A percentile compares a stretch with the other conserved stretches of the same genome.
Conservation (phyloP, 495 filamentous ascomycete species). For the Cercophora samala region DNA sequence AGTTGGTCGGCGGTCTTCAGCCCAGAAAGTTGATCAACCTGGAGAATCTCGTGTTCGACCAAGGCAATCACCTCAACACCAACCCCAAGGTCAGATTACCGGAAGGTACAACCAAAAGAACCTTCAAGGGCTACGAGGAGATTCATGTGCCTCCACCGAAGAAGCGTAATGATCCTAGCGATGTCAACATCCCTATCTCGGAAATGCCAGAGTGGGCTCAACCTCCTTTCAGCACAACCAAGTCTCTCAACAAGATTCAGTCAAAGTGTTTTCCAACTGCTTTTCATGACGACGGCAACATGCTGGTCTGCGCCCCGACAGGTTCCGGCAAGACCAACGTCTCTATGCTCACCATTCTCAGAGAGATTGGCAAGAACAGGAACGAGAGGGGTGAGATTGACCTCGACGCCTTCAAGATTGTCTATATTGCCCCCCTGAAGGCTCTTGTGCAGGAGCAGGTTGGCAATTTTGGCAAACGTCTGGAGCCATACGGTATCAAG, state of each 20-base stretch:
- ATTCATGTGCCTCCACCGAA: slow-evolving; percentile 94
- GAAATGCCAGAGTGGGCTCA: slow-evolving; percentile 92
- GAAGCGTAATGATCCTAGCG: slow-evolving; percentile 72
- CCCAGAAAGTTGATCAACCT: slow-evolving; percentile 85
- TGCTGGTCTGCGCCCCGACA: slow-evolving; percentile 95
- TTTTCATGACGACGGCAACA: slow-evolving; percentile 92
- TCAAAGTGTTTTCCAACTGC: slow-evolving; percentile 87
- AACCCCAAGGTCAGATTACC: slow-evolving; percentile 94
- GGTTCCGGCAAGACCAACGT: slow-evolving; percentile 99
- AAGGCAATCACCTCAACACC: slow-evolving; percentile 98
- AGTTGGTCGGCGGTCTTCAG: slow-evolving; percentile 79
- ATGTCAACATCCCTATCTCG: slow-evolving; percentile 74
- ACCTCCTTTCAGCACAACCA: slow-evolving; percentile 70
- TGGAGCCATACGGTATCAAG: slow-evolving; percentile 86
- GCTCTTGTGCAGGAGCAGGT: slow-evolving; percentile 96
- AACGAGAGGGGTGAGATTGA: slow-evolving; percentile 87
- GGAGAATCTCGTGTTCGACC: slow-evolving; percentile 94
- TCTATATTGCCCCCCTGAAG: slow-evolving; percentile 92
- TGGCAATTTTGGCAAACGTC: slow-evolving; percentile 88
- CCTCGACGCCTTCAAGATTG: slow-evolving; percentile 94
- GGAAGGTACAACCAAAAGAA: slow-evolving; percentile 88
- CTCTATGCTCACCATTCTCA: slow-evolving; percentile 92
- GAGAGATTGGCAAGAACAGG: slow-evolving; percentile 94
- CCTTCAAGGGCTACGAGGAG: slow-evolving; percentile 97
- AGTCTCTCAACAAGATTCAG: slow-evolving; percentile 89